These are phyloP conservation scores for Leccinellum albellum DNA, from an alignment of 768 basidiomycete species.

Conservation along the genomic window DNA sequence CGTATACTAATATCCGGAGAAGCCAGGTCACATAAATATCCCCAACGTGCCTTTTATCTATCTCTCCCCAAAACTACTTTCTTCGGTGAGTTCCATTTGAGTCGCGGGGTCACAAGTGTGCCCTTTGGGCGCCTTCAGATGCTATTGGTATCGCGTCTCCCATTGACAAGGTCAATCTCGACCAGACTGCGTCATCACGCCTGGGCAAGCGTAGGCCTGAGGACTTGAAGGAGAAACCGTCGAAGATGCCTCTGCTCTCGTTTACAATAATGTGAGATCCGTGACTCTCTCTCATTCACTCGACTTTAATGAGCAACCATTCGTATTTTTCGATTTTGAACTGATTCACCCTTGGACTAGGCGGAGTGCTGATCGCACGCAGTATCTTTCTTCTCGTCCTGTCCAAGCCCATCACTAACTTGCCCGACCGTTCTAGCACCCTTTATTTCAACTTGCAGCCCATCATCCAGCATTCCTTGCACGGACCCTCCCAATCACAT, in stretches of 20 bases:
- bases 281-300: too few species aligned
- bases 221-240: background rate
- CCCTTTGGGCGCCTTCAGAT: background rate
- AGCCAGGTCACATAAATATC: background rate
- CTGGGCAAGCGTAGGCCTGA: background rate
- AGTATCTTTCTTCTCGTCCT: background rate
- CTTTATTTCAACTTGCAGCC: background rate
- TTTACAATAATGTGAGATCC: background rate
- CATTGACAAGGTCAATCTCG: background rate
- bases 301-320: too few species aligned
- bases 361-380: background rate
- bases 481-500: background rate
- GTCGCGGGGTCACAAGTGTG: conserved; percentile 3
- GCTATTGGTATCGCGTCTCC: conserved; percentile 10
- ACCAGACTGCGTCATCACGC: background rate
- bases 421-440: background rate
- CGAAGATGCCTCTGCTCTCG: background rate
- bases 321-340: background rate
- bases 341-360: background rate
- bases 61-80: background rate
- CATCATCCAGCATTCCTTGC: background rate
- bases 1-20: background rate
- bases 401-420: background rate
- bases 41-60: background rate
- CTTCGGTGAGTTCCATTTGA: conserved; percentile 9